Base-by-base conservation (phyloP, 108 stramenopile genomes). In the Fragilariopsis cylindrus region DNA sequence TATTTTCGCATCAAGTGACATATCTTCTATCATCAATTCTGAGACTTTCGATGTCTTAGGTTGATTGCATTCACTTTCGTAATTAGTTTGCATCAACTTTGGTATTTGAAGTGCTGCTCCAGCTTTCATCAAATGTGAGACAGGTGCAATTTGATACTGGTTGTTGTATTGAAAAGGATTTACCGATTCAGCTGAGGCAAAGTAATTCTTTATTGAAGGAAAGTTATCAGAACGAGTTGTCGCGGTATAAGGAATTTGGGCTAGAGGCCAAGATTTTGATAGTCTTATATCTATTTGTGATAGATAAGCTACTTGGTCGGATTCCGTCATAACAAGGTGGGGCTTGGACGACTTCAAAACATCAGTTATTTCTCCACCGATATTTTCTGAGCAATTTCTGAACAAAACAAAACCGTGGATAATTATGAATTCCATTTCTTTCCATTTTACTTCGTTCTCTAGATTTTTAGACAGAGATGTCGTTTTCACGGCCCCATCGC, bases 231-330 rank as follows among this genome's bases (percentile, higher is more conserved):
- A 52, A 50, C 40, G 12, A 40, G 12, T 21, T 7, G 44, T 53
- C 47, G 65, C 63, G 12, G 48, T 52, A 3, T 4, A 39, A 2
- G 82, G 82, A 57, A 87, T 65, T 65, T 87, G 86, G 8, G 53
- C 60, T 53, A 87, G 30, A 4, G 86, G 86, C 86, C 86, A 87
- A 6, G 71, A 55, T n/a, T 70, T 50, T 9, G 21, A 49, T 3
- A 80, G 4, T 8, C 16, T 43, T 18, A 49, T 11, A 60, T 46
- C 73, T 13, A 73, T 40, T 50, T 62, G n/a, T 57, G 45, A 42
- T 16, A 66, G 18, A 57, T 13, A 40, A 5, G 21, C 41, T 43
- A 41, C 43, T 2, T 19, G 41, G 4, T 65, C 60, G 16, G 30
- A 16, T 74, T 64, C 40, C 9, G 63, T 43, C 30, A 60, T 43